Base-by-base conservation (phyloP, 2,329 filamentous ascomycete species). In the Ophiostoma australiae region DNA sequence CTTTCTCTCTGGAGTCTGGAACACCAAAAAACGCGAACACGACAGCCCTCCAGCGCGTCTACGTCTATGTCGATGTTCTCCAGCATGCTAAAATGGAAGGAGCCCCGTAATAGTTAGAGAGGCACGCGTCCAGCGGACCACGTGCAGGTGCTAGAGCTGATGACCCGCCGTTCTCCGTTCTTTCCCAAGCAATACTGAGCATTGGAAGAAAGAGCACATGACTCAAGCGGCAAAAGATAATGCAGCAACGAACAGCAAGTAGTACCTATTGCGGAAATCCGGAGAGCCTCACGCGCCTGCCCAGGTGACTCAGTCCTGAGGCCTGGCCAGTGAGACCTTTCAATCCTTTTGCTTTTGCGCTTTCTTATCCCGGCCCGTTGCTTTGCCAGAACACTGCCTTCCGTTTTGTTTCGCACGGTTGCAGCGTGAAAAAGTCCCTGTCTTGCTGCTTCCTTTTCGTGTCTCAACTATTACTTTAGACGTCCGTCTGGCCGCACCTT, bases 41-140 rank as follows among this genome's bases (percentile, higher is more conserved):
- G 52, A 58, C 52, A 58, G n/a, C 52, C 6, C 27, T n/a, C 23
- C 52, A 27, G 52, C 52, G 52, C 52, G 52, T 58, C 52, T 58
- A 13, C 52, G 44, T 48, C 17, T 11, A 48, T 5, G 52, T 13
- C 52, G 52, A 58, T 58, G 17, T 58, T 58, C 23, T 48, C 44
- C 17, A 44, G 15, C 15, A 44, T 48, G 17, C 10, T 27, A 27
- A 58, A 48, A 48, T 48, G 52, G 23, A 10, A 27, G 27, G 48
- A 27, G 52, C 52, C 23, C 52, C 52, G 44, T 48, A 48, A 58
- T 58, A 27, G 10, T 58, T 58, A 1, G 44, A 23, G 52, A 58
- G 52, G 52, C 52, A 58, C 52, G 52, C 52, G 52, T 58, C 31
- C 52, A 58, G 52, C 52, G n/a, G 10, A 58, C 52, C 52, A 58